Evolutionary conservation across 129 eudicot genomes (phyloP).

Genomic region (Helianthus tuberosus): DNA sequence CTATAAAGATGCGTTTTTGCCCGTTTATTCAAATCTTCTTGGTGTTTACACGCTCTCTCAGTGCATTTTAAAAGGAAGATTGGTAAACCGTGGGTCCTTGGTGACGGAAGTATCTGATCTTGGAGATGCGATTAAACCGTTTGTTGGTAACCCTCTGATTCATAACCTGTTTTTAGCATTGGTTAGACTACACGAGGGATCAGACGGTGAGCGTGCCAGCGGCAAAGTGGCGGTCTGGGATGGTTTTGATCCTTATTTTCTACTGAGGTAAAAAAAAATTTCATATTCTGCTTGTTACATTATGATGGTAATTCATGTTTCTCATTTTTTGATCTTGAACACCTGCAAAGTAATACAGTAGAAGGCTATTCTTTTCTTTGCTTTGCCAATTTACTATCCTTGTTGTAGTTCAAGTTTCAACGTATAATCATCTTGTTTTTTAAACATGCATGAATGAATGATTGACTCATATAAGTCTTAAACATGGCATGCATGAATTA

Average conservation of each 20-base stretch:
- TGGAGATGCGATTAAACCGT: constrained; percentile 58
- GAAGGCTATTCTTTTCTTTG: constrained; percentile 4
- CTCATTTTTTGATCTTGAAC: not conserved
- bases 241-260: constrained; percentile 78
- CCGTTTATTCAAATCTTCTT: constrained; percentile 81
- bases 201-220: constrained; percentile 22
- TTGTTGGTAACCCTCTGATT: constrained; percentile 71
- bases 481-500: no score
- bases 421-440: not conserved
- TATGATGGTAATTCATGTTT: constrained; percentile 1
- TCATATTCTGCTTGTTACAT: constrained; percentile 19
- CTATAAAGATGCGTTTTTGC: constrained; percentile 92
- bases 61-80: constrained; percentile 40
- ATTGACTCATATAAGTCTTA: no score
- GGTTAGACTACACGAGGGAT: constrained; percentile 58
- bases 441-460: not conserved
- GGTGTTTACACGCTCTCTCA: constrained; percentile 66
- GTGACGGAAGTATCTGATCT: constrained; percentile 52
- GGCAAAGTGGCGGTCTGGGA: constrained; percentile 54
- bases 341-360: constrained; percentile 9
- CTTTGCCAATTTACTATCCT: not conserved
- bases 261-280: constrained; percentile 41
- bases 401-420: not conserved
- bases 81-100: constrained; percentile 27
- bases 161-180: constrained; percentile 49